phyloP scores from a whole-genome alignment of 495 filamentous ascomycete species.

The Aspergillus heteromorphus region DNA sequence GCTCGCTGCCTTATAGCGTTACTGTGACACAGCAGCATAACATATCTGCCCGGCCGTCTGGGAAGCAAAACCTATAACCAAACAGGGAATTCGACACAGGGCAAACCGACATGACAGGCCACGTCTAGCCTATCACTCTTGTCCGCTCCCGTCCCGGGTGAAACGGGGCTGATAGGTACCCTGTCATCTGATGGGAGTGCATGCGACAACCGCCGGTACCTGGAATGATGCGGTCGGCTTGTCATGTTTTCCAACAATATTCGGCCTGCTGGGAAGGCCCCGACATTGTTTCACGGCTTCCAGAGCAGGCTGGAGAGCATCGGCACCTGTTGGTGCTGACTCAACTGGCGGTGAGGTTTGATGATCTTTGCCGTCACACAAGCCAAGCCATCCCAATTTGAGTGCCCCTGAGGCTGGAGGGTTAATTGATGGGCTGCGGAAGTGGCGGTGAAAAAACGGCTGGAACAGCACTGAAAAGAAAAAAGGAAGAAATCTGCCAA shows the following conservation, averaged over 20 bases:
- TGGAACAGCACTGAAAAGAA: too few relatives aligned
- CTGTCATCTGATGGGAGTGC: neutral
- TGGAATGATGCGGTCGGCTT: neutral
- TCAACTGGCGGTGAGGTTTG: neutral
- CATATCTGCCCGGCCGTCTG: neutral
- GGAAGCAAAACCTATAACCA: neutral
- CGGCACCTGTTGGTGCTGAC: neutral
- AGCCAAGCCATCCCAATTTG: neutral
- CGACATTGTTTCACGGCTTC: neutral
- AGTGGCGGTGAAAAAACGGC: constrained; percentile 2
- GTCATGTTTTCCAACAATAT: neutral
- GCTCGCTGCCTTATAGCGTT: neutral
- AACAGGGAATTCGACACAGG: neutral
- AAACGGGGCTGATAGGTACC: neutral
- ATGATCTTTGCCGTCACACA: neutral
- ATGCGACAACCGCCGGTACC: neutral
- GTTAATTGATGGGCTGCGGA: neutral
- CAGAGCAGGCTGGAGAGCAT: neutral
- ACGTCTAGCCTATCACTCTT: neutral
- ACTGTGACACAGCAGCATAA: constrained; percentile 4
- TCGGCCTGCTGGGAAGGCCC: neutral
- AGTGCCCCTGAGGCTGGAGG: neutral
- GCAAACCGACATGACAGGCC: neutral
- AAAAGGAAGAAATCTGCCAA: neutral
- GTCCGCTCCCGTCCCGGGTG: neutral